Conservation (phyloP, 129 eudicot species). For the Centrapalus pauciflorus region DNA sequence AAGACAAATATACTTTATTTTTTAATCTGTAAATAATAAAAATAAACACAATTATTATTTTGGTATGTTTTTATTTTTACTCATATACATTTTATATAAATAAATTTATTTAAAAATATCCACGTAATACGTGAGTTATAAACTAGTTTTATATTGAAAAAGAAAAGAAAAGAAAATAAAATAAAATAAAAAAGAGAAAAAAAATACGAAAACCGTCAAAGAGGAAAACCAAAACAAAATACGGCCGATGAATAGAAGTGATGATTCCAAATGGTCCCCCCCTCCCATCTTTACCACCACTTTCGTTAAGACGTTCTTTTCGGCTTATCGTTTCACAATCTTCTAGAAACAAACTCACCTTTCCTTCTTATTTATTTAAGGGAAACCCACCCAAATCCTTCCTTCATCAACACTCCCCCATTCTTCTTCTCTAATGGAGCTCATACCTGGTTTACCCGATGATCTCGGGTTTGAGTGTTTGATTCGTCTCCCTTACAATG, state of each 20-base stretch:
- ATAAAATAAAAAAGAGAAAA: not conserved
- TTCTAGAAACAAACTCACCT: constrained; percentile 24
- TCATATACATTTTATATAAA: too few species aligned
- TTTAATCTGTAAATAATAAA: too few species aligned
- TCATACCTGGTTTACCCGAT: constrained; percentile 56
- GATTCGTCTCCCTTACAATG: constrained; percentile 32
- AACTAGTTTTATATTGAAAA: too few species aligned
- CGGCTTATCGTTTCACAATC: constrained; percentile 9
- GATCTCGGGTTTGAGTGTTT: constrained; percentile 59
- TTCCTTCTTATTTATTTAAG: not conserved
- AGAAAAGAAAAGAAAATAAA: not conserved
- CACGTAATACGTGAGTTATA: too few species aligned
- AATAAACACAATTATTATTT: too few species aligned
- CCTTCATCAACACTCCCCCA: not conserved
- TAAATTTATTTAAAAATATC: too few species aligned
- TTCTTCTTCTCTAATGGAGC: constrained; percentile 27
- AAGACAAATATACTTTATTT: too few species aligned
- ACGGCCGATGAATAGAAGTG: not conserved
- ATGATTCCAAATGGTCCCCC: constrained; percentile 17
- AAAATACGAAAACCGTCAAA: not conserved
- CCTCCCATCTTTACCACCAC: too few species aligned
- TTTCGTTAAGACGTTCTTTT: constrained; percentile 11
- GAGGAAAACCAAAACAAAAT: constrained; percentile 1
- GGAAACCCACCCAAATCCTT: too few species aligned
- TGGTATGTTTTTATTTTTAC: too few species aligned